Evolutionary conservation across 495 filamentous ascomycete species (phyloP).

Genomic region (Friedmanniomyces simplex): DNA sequence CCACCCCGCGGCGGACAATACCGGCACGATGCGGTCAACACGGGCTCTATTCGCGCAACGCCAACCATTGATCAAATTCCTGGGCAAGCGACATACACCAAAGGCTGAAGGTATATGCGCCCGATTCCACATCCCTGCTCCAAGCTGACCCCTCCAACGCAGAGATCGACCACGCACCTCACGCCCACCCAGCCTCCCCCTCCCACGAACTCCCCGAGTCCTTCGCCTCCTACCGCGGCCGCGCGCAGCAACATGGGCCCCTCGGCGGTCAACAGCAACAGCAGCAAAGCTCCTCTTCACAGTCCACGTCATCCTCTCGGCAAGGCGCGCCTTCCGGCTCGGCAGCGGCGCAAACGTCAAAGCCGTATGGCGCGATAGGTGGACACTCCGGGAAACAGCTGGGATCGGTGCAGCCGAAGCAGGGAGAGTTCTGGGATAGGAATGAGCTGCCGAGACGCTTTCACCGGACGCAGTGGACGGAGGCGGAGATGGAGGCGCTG

Average conservation of each 20-base stretch:
- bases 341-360: conserved; percentile 2
- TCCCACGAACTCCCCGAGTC: conserved; percentile 50
- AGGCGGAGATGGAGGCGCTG: conserved; percentile 87
- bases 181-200: conserved; percentile 58
- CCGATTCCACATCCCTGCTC: background rate
- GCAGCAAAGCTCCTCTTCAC: conserved; percentile 20
- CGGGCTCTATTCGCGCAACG: conserved; percentile 26
- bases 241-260: too few relatives aligned
- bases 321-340: conserved; percentile 3
- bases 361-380: conserved; percentile 46
- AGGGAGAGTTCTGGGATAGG: conserved; percentile 79
- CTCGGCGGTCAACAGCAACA: conserved; percentile 46
- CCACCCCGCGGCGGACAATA: background rate
- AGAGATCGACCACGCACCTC: conserved; percentile 65
- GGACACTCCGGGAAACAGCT: conserved; percentile 53
- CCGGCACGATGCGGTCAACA: conserved; percentile 29
- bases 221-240: conserved; percentile 84
- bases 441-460: conserved; percentile 77
- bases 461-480: conserved; percentile 56
- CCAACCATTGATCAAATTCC: conserved; percentile 66
- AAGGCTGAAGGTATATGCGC: conserved; percentile 44
- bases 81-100: conserved; percentile 77
- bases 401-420: conserved; percentile 56
- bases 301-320: background rate
- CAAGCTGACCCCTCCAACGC: conserved; percentile 12